Percentiles rank a stretch among this genome's conserved stretches.
These are phyloP conservation scores for Aureobasidium mangrovei DNA, from an alignment of 2,329 filamentous ascomycete species.

Conservation along the genomic window DNA sequence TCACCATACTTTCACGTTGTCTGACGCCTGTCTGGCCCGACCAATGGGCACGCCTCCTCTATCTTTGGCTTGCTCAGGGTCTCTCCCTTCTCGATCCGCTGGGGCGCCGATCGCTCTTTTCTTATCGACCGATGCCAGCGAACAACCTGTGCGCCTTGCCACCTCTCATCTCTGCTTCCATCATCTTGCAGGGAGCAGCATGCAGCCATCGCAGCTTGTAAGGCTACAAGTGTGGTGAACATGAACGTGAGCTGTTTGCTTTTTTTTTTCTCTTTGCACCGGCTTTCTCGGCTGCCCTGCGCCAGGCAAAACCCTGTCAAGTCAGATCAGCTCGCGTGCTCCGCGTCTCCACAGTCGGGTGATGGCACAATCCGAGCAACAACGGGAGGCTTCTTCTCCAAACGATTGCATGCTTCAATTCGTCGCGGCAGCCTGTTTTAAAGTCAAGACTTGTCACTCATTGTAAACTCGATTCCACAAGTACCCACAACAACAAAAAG, in stretches of 20 bases:
- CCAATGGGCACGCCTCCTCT: not conserved
- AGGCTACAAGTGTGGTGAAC: not conserved
- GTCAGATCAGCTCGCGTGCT: constrained; percentile 12
- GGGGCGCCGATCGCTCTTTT: not conserved
- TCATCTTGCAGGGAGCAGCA: not conserved
- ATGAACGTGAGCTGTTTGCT: not conserved
- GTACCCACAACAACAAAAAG: too few species aligned
- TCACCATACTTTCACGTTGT: not conserved
- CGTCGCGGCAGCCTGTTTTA: not conserved
- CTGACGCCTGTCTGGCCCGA: too few species aligned
- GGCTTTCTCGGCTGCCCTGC: not conserved
- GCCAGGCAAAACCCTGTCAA: constrained; percentile 2
- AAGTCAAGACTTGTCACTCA: too few species aligned
- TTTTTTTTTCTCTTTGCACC: not conserved
- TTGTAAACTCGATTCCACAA: not conserved
- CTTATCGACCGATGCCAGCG: constrained; percentile 8
- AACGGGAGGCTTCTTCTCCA: not conserved
- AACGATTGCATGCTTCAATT: not conserved
- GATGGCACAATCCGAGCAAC: constrained; percentile 4
- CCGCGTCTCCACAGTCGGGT: constrained; percentile 10
- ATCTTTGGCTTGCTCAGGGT: constrained; percentile 4
- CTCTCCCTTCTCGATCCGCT: constrained; percentile 1
- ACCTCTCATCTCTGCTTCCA: constrained; percentile 7
- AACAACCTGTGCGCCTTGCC: constrained; percentile 6
- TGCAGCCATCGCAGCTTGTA: not conserved